Conservation (phyloP, 192 early-diverging fungal species). For the Chytriomyces confervae region DNA sequence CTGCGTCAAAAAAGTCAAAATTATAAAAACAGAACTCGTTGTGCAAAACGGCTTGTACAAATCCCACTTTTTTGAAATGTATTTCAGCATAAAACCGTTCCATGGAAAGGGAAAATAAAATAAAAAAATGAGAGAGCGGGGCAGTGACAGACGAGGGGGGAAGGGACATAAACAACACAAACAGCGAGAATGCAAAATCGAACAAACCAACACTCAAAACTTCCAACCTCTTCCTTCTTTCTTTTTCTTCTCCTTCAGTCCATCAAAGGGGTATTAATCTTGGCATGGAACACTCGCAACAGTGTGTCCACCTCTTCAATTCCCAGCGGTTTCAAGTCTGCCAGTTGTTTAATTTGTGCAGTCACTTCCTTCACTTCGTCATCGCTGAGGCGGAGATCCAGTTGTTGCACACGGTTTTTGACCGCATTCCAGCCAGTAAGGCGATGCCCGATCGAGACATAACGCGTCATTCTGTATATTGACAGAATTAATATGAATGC, state of each 20-base stretch:
- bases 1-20: neutral
- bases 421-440: constrained; percentile 99
- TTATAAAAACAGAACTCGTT: neutral
- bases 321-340: constrained; percentile 88
- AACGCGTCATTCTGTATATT: constrained; percentile 79
- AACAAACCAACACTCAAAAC: too few relatives aligned
- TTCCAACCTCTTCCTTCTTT: too few relatives aligned
- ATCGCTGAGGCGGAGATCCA: constrained; percentile 82
- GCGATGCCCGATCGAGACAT: constrained; percentile 96
- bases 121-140: too few relatives aligned
- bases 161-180: too few relatives aligned
- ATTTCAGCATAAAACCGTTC: too few relatives aligned
- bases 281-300: constrained; percentile 72
- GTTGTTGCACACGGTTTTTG: constrained; percentile 95
- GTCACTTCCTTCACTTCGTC: constrained; percentile 90
- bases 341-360: constrained; percentile 89
- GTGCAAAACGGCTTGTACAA: neutral
- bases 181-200: too few relatives aligned
- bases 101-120: too few relatives aligned
- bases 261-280: constrained; percentile 12
- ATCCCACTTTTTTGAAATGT: too few relatives aligned
- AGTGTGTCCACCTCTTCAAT: constrained; percentile 93
- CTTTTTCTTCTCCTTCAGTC: neutral
- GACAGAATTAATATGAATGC: neutral
- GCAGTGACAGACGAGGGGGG: too few relatives aligned